These are phyloP conservation scores for Aphanomyces euteiches DNA, from an alignment of 352 stramenopile genomes.

Conservation along the genomic window DNA sequence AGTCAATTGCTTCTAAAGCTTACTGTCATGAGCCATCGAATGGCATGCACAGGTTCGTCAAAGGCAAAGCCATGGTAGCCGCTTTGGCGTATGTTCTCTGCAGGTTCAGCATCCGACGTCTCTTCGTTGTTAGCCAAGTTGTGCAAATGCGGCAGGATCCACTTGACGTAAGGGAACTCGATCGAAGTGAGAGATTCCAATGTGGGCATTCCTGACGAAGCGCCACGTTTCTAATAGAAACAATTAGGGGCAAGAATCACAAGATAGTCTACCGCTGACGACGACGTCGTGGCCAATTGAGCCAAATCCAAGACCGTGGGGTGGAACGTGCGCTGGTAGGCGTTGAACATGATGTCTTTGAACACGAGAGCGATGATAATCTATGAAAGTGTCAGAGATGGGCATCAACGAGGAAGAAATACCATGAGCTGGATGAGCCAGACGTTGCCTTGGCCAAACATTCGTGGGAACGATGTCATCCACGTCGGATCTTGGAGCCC, in stretches of 20 bases:
- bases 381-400: neutral
- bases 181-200: conserved; percentile 5
- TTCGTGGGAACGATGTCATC: conserved; percentile 70
- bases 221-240: too few relatives aligned
- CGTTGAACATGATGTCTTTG: conserved; percentile 74
- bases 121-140: conserved; percentile 15
- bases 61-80: conserved; percentile 71
- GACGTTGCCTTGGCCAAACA: conserved; percentile 58
- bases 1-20: neutral
- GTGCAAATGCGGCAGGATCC: conserved; percentile 30
- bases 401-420: neutral
- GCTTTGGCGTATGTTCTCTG: conserved; percentile 48
- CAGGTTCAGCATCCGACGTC: conserved; percentile 36
- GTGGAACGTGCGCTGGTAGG: conserved; percentile 54
- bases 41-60: conserved; percentile 64
- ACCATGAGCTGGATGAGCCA: conserved; percentile 77
- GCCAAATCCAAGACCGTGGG: conserved; percentile 73
- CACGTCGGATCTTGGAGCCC: conserved; percentile 11
- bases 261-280: too few relatives aligned
- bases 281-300: conserved; percentile 40
- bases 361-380: conserved; percentile 50
- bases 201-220: neutral
- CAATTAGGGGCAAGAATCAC: too few relatives aligned
- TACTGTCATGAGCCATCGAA: conserved; percentile 65
- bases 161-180: conserved; percentile 26